Conservation (phyloP, 129 eudicot species). For the Flaveria sonorensis region DNA sequence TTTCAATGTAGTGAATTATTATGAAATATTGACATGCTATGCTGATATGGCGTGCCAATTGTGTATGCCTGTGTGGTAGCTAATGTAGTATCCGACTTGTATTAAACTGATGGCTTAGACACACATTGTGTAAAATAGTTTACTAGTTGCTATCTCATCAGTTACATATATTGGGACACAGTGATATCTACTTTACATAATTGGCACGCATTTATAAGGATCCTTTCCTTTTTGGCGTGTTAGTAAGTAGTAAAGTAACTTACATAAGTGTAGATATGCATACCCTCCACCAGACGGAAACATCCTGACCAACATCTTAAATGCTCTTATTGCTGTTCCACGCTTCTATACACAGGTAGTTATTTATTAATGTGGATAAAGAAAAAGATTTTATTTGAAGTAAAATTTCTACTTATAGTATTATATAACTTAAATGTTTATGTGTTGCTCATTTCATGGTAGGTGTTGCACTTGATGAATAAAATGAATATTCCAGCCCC, state of each 20-base stretch:
- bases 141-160: no score
- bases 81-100: no score
- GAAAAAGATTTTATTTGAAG: background rate
- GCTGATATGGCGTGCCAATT: background rate
- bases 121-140: no score
- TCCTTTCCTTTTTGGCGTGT: no score
- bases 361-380: background rate
- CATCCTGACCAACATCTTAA: slow-evolving; percentile 82
- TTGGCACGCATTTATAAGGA: no score
- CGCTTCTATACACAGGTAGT: slow-evolving; percentile 92
- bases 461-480: slow-evolving; percentile 99
- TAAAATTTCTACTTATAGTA: background rate
- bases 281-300: slow-evolving; percentile 97
- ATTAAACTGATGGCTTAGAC: no score
- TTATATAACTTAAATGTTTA: slow-evolving; percentile 5
- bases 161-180: no score
- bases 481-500: slow-evolving; percentile 99
- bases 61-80: no score
- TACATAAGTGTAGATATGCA: slow-evolving; percentile 57
- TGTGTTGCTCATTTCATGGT: slow-evolving; percentile 6
- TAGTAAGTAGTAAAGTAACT: slow-evolving; percentile 13
- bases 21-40: no score
- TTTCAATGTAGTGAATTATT: no score
- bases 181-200: no score
- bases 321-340: slow-evolving; percentile 99